Conservation (phyloP, 2,329 filamentous ascomycete genomes). For the Amauroascus niger region DNA sequence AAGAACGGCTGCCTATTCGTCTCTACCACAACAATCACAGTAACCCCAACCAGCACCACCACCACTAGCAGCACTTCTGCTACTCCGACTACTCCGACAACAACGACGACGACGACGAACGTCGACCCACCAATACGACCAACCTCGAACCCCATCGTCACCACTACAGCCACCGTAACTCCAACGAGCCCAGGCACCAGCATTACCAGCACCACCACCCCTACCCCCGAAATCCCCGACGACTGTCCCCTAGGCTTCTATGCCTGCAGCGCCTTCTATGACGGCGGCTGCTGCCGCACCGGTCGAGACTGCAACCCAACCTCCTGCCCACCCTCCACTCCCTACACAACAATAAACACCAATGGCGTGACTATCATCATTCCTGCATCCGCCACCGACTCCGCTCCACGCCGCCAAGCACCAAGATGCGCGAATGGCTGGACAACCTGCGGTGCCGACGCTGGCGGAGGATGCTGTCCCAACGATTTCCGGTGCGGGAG, state of each 20-base stretch:
- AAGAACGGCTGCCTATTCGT: constrained; percentile 26
- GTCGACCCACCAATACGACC: constrained; percentile 24
- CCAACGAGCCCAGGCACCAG: too few species aligned
- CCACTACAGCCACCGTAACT: constrained; percentile 25
- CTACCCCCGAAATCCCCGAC: constrained; percentile 26
- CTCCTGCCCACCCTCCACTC: constrained; percentile 56
- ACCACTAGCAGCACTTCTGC: constrained; percentile 29
- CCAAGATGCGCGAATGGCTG: constrained; percentile 65
- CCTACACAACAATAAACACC: constrained; percentile 54
- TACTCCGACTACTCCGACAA: constrained; percentile 26
- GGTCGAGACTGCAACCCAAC: constrained; percentile 75
- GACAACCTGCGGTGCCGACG: constrained; percentile 58
- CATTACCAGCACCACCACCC: constrained; percentile 26
- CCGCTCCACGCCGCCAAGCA: constrained; percentile 21
- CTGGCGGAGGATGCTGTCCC: constrained; percentile 75
- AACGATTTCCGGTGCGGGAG: constrained; percentile 63
- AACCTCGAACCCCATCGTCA: constrained; percentile 25
- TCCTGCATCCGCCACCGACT: constrained; percentile 41
- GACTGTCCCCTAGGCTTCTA: constrained; percentile 85
- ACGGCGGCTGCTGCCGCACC: constrained; percentile 81
- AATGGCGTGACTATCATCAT: constrained; percentile 63
- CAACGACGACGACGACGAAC: constrained; percentile 26
- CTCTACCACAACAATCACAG: constrained; percentile 30
- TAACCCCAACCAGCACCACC: constrained; percentile 24
- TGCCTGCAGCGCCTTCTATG: constrained; percentile 71